Conservation (phyloP, 2,329 filamentous ascomycete genomes). For the Grosmannia serpens region DNA sequence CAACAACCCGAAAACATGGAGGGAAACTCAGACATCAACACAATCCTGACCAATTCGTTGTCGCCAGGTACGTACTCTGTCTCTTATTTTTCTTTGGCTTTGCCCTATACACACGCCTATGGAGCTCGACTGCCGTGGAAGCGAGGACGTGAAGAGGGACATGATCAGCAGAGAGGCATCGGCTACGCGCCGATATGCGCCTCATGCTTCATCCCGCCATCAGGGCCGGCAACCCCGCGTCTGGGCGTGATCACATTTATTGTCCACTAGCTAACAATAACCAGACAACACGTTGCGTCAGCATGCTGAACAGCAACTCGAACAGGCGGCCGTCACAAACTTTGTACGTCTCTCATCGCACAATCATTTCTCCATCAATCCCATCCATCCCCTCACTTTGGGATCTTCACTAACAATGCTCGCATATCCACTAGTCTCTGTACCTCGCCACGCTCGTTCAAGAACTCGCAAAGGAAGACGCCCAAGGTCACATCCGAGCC, state of each 20-base stretch:
- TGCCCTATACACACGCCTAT: slow-evolving; percentile 2
- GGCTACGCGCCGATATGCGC: neutral
- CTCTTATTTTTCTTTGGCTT: slow-evolving; percentile 4
- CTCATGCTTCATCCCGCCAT: neutral
- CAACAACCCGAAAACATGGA: slow-evolving; percentile 38
- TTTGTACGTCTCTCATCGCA: slow-evolving; percentile 53
- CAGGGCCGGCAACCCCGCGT: neutral
- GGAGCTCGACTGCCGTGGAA: neutral
- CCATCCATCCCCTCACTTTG: neutral
- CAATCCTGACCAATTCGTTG: slow-evolving; percentile 94
- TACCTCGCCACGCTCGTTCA: slow-evolving; percentile 89
- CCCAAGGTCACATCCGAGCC: slow-evolving; percentile 73
- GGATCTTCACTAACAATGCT: neutral
- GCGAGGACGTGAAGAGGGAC: neutral
- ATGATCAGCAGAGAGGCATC: slow-evolving; percentile 3
- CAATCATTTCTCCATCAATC: neutral
- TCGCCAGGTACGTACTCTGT: slow-evolving; percentile 62
- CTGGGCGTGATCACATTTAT: slow-evolving; percentile 12
- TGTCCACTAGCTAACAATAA: neutral
- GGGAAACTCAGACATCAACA: slow-evolving; percentile 84
- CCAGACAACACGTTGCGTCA: slow-evolving; percentile 81
- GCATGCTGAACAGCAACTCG: slow-evolving; percentile 87
- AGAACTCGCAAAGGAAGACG: slow-evolving; percentile 84
- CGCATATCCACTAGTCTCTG: slow-evolving; percentile 50
- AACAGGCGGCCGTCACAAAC: slow-evolving; percentile 83